These are phyloP conservation scores for Zasmidium cellare DNA, from an alignment of 2,329 filamentous ascomycete species.

Conservation along the genomic window DNA sequence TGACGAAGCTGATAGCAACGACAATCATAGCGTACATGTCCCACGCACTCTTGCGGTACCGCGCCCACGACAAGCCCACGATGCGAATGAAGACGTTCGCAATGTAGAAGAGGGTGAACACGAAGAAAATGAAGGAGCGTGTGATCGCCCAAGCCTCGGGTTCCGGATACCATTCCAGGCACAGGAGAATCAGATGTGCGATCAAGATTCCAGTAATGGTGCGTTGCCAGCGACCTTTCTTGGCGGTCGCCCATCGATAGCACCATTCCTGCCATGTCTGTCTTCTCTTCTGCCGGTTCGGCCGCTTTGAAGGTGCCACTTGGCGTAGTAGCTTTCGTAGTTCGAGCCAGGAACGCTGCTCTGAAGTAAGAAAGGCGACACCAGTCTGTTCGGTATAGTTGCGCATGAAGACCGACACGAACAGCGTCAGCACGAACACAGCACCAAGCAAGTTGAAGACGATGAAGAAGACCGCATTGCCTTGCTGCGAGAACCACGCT, in stretches of 20 bases:
- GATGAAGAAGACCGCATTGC: constrained; percentile 92
- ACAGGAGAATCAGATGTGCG: constrained; percentile 77
- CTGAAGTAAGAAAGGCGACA: constrained; percentile 90
- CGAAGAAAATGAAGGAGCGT: constrained; percentile 60
- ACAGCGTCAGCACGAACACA: constrained; percentile 93
- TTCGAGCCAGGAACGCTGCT: constrained; percentile 96
- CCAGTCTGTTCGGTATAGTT: constrained; percentile 99
- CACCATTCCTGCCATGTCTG: constrained; percentile 87
- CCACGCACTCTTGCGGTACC: constrained; percentile 92
- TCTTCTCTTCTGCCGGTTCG: constrained; percentile 71
- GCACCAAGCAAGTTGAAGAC: constrained; percentile 94
- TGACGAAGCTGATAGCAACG: constrained; percentile 77
- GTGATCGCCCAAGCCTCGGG: constrained; percentile 67
- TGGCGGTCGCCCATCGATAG: constrained; percentile 89
- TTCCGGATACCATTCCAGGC: constrained; percentile 83
- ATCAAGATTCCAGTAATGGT: constrained; percentile 77
- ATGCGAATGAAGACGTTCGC: constrained; percentile 82
- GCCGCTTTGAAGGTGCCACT: constrained; percentile 91
- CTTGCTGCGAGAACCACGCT: constrained; percentile 65
- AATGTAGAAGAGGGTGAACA: constrained; percentile 84
- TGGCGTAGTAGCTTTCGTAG: constrained; percentile 87
- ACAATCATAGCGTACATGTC: constrained; percentile 84
- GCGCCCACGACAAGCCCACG: constrained; percentile 83
- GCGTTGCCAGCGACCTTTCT: constrained; percentile 88
- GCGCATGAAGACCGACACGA: constrained; percentile 99